Base-by-base conservation (phyloP, 2,329 filamentous ascomycete species). In the Hymenoscyphus infarciens region DNA sequence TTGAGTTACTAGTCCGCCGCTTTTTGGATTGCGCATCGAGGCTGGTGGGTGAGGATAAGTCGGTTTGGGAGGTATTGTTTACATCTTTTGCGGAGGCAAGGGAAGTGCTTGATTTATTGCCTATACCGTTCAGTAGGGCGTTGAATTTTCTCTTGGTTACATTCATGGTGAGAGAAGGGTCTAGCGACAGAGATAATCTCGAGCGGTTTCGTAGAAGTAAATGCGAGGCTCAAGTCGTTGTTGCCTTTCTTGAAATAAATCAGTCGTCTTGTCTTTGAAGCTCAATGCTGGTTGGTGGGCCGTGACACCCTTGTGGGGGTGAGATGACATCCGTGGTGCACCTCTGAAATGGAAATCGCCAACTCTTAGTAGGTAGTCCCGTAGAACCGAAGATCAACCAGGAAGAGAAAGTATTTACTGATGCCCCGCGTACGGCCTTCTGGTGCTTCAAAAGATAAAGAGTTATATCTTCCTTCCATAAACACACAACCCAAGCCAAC, bases 91-190 rank as follows among this genome's bases (percentile, higher is more conserved):
- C 11, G 60, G 76, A 69, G 27, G 72, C 71, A 59, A 77, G 72
- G 64, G 83, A 76, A 69, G 79, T 78, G 15, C 74, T 74, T 61
- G 76, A 75, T 61, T 74, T 75, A 57, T 75, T 83, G 71, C 84
- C 84, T 69, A 88, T 81, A 68, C 85, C 80, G 73, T 92, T 89
- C 31, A 93, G 80, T 16, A 92, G 81, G 70, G 84, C 83, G 76
- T 92, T 89, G 79, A 93, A 92, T 76, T 93, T 93, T 70, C 90
- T 84, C 78, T 93, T 94, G n/a, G 88, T 91, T 27, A 88, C 85
- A 73, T 90, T 90, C 80, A 92, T 90, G 55, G 77, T 60, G 56
- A 55, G 58, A 25, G 29, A 54, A 31, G 5, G n/a, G n/a, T 25
- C 33, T 56, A 29, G 13, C 2, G 22, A 13, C 3, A 25, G 8